Percentiles rank a stretch among this genome's conserved stretches.
phyloP scores from a whole-genome alignment of 192 early-diverging fungal species.

The Coemansia sp. region DNA sequence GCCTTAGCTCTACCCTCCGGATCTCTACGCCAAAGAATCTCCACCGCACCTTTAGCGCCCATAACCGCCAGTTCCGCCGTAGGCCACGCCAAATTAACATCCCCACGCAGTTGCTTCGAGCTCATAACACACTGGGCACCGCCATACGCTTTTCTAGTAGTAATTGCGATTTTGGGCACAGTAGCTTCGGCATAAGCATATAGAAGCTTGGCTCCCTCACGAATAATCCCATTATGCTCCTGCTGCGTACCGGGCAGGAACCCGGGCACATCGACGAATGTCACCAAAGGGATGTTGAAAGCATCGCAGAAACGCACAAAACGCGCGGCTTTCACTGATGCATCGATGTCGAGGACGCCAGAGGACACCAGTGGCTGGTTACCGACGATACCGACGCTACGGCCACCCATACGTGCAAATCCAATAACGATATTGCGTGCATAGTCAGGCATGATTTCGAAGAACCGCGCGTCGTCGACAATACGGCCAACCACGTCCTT shows the following conservation, averaged over 20 bases:
- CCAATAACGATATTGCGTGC: slow-evolving; percentile 93
- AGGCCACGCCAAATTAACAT: slow-evolving; percentile 91
- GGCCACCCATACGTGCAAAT: slow-evolving; percentile 83
- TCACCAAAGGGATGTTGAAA: slow-evolving; percentile 92
- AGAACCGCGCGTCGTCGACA: slow-evolving; percentile 83
- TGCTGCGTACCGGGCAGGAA: slow-evolving; percentile 93
- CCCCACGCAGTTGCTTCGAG: slow-evolving; percentile 94
- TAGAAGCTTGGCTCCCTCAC: slow-evolving; percentile 93
- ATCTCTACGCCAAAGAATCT: slow-evolving; percentile 85
- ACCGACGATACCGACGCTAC: slow-evolving; percentile 85
- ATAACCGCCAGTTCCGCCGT: slow-evolving; percentile 98
- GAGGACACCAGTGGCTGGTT: slow-evolving; percentile 97
- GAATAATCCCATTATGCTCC: slow-evolving; percentile 95
- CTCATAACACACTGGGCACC: slow-evolving; percentile 98
- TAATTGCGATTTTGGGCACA: slow-evolving; percentile 94
- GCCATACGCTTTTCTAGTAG: slow-evolving; percentile 95
- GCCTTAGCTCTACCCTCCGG: slow-evolving; percentile 60
- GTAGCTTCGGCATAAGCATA: slow-evolving; percentile 98
- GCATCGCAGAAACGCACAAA: slow-evolving; percentile 97
- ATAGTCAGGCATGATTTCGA: slow-evolving; percentile 89
- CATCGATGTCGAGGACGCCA: slow-evolving; percentile 93
- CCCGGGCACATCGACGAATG: slow-evolving; percentile 95
- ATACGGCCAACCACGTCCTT: slow-evolving; percentile 82
- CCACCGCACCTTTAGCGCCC: slow-evolving; percentile 96
- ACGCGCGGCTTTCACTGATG: slow-evolving; percentile 92